A percentile compares a stretch with the other conserved stretches of the same genome.
Conservation (phyloP, 2,329 filamentous ascomycete species). For the Talaromyces verruculosus region DNA sequence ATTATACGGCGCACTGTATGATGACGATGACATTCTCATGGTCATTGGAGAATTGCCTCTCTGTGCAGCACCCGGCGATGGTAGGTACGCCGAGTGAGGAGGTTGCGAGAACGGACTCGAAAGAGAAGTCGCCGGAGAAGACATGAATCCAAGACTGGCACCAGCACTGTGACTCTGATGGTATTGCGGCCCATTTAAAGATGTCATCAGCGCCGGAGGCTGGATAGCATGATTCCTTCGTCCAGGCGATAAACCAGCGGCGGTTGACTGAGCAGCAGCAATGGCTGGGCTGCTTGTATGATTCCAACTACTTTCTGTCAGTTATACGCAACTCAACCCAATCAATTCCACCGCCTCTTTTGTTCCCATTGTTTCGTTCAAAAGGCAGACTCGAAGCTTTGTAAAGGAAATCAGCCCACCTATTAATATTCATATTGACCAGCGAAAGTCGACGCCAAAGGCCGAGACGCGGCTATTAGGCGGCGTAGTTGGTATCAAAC, state of each 20-base stretch:
- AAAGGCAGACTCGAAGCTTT: slow-evolving; percentile 5
- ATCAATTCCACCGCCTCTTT: slow-evolving; percentile 7
- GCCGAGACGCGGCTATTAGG: slow-evolving; percentile 25
- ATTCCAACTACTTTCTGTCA: slow-evolving; percentile 19
- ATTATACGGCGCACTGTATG: slow-evolving; percentile 50
- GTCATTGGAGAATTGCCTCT: slow-evolving; percentile 45
- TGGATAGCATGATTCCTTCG: slow-evolving; percentile 46
- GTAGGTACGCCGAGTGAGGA: slow-evolving; percentile 37
- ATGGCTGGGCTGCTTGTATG: slow-evolving; percentile 12
- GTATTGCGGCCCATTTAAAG: slow-evolving; percentile 37
- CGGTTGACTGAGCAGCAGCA: slow-evolving; percentile 20
- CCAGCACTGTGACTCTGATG: slow-evolving; percentile 35
- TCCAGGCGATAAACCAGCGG: slow-evolving; percentile 37
- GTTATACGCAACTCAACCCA: neutral
- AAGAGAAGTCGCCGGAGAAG: slow-evolving; percentile 45
- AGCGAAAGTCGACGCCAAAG: slow-evolving; percentile 29
- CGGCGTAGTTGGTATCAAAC: slow-evolving; percentile 29
- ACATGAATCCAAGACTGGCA: slow-evolving; percentile 36
- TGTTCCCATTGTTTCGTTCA: neutral
- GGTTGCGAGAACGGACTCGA: slow-evolving; percentile 46
- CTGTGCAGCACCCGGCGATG: slow-evolving; percentile 38
- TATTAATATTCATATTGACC: slow-evolving; percentile 37
- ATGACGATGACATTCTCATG: slow-evolving; percentile 37
- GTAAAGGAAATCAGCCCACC: slow-evolving; percentile 30
- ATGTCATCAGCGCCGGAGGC: slow-evolving; percentile 45